A percentile compares a stretch with the other conserved stretches of the same genome.
Evolutionary conservation across 108 stramenopile genomes (phyloP).

Genomic region (Pseudonitzschia multiseries): DNA sequence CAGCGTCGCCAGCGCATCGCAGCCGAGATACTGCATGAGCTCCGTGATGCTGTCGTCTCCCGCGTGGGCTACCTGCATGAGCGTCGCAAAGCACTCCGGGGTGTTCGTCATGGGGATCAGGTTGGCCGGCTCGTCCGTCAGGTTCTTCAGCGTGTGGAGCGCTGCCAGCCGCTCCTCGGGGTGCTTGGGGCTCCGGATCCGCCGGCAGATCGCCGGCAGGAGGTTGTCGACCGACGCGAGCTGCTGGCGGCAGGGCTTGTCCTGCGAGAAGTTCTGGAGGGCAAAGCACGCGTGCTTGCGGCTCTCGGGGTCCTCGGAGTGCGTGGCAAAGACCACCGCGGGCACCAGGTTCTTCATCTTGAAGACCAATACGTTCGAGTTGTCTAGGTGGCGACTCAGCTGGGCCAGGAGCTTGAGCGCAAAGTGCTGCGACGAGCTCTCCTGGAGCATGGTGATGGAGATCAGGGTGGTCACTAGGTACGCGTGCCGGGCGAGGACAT

Average conservation of each 20-base stretch:
- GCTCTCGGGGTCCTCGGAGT: constrained; percentile 50
- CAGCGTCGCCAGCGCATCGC: constrained; percentile 79
- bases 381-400: constrained; percentile 73
- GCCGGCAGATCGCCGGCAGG: constrained; percentile 48
- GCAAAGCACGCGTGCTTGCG: constrained; percentile 68
- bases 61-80: constrained; percentile 69
- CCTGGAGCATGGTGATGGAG: constrained; percentile 54
- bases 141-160: constrained; percentile 67
- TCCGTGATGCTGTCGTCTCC: constrained; percentile 42
- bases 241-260: constrained; percentile 71
- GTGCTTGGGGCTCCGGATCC: constrained; percentile 37
- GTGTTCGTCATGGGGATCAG: constrained; percentile 83
- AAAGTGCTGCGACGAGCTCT: constrained; percentile 60
- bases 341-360: constrained; percentile 51
- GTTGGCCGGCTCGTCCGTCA: constrained; percentile 84
- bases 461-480: constrained; percentile 50
- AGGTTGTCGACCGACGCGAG: constrained; percentile 56
- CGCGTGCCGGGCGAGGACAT: constrained; percentile 49
- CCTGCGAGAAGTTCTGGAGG: constrained; percentile 77
- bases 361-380: constrained; percentile 67
- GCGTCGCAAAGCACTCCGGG: constrained; percentile 70
- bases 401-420: constrained; percentile 66
- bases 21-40: constrained; percentile 65
- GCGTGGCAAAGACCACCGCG: constrained; percentile 56
- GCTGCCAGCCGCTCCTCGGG: constrained; percentile 56